Conservation (phyloP, 1,284 basidiomycete genomes). For the Amylostereum areolatum region DNA sequence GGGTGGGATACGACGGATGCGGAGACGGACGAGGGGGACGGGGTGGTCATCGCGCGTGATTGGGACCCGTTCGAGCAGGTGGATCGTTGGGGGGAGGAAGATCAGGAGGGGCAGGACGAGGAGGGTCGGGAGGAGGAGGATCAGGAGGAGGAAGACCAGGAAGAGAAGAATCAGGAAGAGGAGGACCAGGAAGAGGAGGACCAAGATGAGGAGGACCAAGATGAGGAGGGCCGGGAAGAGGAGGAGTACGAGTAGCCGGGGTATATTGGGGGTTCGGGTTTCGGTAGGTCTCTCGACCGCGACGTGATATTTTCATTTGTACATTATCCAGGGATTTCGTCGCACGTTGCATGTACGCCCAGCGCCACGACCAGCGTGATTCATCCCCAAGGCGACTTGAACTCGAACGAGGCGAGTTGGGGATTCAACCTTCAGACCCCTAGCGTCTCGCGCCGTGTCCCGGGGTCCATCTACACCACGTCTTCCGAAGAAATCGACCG, state of each 20-base stretch:
- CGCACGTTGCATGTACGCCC: too few relatives aligned
- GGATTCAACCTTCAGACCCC: too few relatives aligned
- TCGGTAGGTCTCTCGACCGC: too few relatives aligned
- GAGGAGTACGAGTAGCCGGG: neutral
- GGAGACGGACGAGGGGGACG: neutral
- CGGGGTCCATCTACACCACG: too few relatives aligned
- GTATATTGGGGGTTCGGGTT: too few relatives aligned
- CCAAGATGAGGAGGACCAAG: slow-evolving; percentile 12
- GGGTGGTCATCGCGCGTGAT: neutral
- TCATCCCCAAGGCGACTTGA: too few relatives aligned
- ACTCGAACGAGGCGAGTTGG: too few relatives aligned
- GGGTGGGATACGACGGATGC: slow-evolving; percentile 2
- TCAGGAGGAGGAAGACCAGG: slow-evolving; percentile 14
- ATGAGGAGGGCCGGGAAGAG: slow-evolving; percentile 6
- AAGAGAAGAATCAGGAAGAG: slow-evolving; percentile 4
- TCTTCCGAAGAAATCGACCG: too few relatives aligned
- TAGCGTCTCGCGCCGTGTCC: too few relatives aligned
- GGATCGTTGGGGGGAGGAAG: slow-evolving; percentile 8
- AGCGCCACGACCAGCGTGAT: too few relatives aligned
- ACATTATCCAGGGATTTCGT: too few relatives aligned
- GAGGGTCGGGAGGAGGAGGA: slow-evolving; percentile 14
- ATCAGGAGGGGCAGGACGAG: slow-evolving; percentile 3
- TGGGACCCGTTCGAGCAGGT: neutral
- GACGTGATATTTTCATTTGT: too few relatives aligned
- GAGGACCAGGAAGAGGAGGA: slow-evolving; percentile 16